Evolutionary conservation across 1,284 basidiomycete genomes (phyloP).

Genomic region (Ustilago trichophora): DNA sequence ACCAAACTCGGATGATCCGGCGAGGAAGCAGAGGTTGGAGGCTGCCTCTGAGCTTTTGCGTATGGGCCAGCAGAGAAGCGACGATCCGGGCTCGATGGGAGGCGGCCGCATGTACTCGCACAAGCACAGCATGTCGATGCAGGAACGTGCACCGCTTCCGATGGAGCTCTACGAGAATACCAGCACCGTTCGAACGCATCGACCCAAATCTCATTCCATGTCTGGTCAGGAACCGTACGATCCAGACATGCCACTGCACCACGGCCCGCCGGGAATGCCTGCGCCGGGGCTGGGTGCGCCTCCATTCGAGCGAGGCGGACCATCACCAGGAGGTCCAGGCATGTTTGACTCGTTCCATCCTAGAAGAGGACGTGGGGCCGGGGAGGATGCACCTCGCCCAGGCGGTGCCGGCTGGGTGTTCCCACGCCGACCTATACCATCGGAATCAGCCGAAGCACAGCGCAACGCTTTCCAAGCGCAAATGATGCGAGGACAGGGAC

Average conservation of each 20-base stretch:
- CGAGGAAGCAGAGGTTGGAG: slow-evolving; percentile 36
- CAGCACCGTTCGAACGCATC: slow-evolving; percentile 19
- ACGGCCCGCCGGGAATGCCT: slow-evolving; percentile 37
- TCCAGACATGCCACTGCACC: slow-evolving; percentile 22
- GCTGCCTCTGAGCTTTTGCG: slow-evolving; percentile 43
- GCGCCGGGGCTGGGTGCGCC: slow-evolving; percentile 34
- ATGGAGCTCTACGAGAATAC: slow-evolving; percentile 36
- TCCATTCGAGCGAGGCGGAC: slow-evolving; percentile 30
- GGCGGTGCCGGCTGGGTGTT: slow-evolving; percentile 49
- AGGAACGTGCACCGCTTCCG: slow-evolving; percentile 33
- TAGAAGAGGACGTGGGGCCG: slow-evolving; percentile 36
- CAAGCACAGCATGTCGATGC: slow-evolving; percentile 44
- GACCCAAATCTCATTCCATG: slow-evolving; percentile 45
- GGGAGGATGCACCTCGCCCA: slow-evolving; percentile 24
- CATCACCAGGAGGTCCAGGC: slow-evolving; percentile 16
- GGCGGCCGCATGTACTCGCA: slow-evolving; percentile 29
- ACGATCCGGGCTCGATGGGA: neutral
- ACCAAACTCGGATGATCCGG: slow-evolving; percentile 42
- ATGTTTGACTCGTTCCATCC: slow-evolving; percentile 47
- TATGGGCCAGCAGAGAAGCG: slow-evolving; percentile 30
- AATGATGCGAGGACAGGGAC: slow-evolving; percentile 36
- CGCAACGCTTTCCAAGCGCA: slow-evolving; percentile 42
- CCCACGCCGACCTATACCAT: slow-evolving; percentile 35
- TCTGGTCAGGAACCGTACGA: slow-evolving; percentile 37
- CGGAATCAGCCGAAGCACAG: slow-evolving; percentile 37